A percentile compares a stretch with the other conserved stretches of the same genome.
These are phyloP conservation scores for Phellinidium pouzarii DNA, from an alignment of 1,284 basidiomycete genomes.

Conservation along the genomic window DNA sequence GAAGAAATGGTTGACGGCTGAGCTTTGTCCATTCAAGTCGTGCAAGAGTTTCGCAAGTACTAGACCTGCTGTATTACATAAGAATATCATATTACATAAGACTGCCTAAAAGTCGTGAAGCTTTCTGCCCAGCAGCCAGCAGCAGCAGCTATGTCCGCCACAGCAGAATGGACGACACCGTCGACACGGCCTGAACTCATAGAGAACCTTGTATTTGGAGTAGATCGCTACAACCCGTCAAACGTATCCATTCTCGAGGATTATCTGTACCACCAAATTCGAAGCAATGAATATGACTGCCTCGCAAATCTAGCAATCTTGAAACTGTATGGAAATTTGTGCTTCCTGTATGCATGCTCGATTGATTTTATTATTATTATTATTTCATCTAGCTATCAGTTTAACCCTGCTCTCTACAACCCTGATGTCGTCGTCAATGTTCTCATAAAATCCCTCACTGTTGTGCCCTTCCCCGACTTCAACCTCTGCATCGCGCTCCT, in stretches of 20 bases:
- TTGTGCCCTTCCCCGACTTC: slow-evolving; percentile 84
- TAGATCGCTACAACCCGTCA: slow-evolving; percentile 94
- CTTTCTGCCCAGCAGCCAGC: slow-evolving; percentile 11
- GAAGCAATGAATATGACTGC: slow-evolving; percentile 87
- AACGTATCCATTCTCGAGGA: slow-evolving; percentile 91
- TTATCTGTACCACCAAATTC: slow-evolving; percentile 89
- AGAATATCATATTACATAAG: background rate
- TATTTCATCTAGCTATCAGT: slow-evolving; percentile 71
- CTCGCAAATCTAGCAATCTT: slow-evolving; percentile 88
- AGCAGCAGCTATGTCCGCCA: slow-evolving; percentile 32
- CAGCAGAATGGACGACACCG: slow-evolving; percentile 62
- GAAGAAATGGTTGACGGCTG: slow-evolving; percentile 14
- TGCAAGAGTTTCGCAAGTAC: background rate
- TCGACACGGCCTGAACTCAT: slow-evolving; percentile 77
- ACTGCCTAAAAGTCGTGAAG: background rate
- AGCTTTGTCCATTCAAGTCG: background rate
- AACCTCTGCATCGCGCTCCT: slow-evolving; percentile 88
- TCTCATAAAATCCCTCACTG: slow-evolving; percentile 85
- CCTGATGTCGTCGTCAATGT: slow-evolving; percentile 91
- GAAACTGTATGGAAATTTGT: slow-evolving; percentile 53
- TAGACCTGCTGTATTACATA: background rate
- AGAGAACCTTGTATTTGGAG: slow-evolving; percentile 86
- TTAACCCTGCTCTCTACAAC: slow-evolving; percentile 91
- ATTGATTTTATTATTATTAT: slow-evolving; percentile 1
- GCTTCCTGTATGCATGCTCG: background rate